Base-by-base conservation (phyloP, 495 filamentous ascomycete species). In the Trichocladium uniseriatum region DNA sequence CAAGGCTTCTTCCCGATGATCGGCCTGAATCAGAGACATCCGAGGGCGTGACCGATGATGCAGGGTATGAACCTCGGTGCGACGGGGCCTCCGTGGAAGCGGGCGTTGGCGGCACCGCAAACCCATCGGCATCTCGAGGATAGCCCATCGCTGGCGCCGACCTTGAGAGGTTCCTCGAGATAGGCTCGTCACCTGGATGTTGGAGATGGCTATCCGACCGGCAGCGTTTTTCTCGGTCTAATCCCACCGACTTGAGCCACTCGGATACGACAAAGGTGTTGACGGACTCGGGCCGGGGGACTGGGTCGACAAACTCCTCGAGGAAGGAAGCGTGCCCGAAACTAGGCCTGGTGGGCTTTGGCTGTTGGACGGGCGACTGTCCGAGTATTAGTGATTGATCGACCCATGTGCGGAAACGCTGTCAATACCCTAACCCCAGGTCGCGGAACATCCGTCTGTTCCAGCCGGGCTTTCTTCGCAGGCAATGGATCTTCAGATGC, bases 191-290 rank as follows among this genome's bases (percentile, higher is more conserved):
- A 52, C 54, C 42, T 43, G 48, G 49, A 60, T 49, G 43, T 40
- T 53, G 34, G 27, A 61, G 53, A 58, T 56, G 49, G 48, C 55
- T 61, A 41, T 63, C 58, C 45, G 58, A 63, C 43, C 60, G 54
- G 60, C 57, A 63, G 45, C 48, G 48, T 54, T 54, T 56, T 48
- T 55, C 48, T 58, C 45, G 55, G 45, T 56, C 49, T 34, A 54
- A 55, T 16, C 45, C 56, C 38, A 56, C 39, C 52, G 59, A 62
- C 53, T 62, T 51, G 45, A 63, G 57, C 60, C 60, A 63, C 57
- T 58, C 51, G 35, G 60, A 60, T 44, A 63, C 52, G n/a, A n/a
- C n/a, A 42, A 51, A 53, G 51, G 51, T 56, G 48, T 60, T 18
- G 53, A 59, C 46, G 48, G 59, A 57, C 32, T 48, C 42, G 59